Conservation (phyloP, 805 yeast species). For the Torulaspora indica region DNA sequence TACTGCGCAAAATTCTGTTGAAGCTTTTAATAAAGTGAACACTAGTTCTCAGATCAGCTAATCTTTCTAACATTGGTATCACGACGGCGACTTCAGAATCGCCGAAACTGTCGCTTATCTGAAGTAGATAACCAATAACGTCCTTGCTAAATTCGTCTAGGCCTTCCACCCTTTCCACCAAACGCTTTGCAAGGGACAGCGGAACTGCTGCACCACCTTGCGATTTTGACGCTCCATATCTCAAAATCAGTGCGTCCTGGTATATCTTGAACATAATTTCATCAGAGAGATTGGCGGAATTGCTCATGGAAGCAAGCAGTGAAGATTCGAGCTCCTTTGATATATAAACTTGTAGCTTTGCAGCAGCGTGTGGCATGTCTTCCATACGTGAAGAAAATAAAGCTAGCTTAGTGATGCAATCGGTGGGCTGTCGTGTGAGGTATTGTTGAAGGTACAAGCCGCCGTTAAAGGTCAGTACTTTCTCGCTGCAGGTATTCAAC, state of each 20-base stretch:
- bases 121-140: constrained; percentile 40
- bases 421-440: constrained; percentile 35
- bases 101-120: constrained; percentile 30
- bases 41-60: constrained; percentile 36
- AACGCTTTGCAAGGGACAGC: constrained; percentile 5
- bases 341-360: constrained; percentile 33
- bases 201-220: constrained; percentile 22
- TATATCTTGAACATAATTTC: constrained; percentile 39
- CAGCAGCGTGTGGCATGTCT: constrained; percentile 30
- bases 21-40: constrained; percentile 39
- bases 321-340: constrained; percentile 24
- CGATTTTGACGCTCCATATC: constrained; percentile 27
- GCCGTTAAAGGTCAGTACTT: constrained; percentile 42
- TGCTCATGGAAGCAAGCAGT: constrained; percentile 7
- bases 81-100: constrained; percentile 18
- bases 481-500: constrained; percentile 41
- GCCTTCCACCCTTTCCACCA: constrained; percentile 1
- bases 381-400: constrained; percentile 41
- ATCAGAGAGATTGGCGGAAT: constrained; percentile 3
- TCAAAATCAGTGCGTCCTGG: constrained; percentile 49
- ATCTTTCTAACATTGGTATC: constrained; percentile 19
- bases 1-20: constrained; percentile 16
- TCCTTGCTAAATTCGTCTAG: constrained; percentile 38
- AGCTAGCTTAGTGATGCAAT: background rate
- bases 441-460: constrained; percentile 45